Conservation (phyloP, 2,329 filamentous ascomycete genomes). For the Diaporthe sp. region DNA sequence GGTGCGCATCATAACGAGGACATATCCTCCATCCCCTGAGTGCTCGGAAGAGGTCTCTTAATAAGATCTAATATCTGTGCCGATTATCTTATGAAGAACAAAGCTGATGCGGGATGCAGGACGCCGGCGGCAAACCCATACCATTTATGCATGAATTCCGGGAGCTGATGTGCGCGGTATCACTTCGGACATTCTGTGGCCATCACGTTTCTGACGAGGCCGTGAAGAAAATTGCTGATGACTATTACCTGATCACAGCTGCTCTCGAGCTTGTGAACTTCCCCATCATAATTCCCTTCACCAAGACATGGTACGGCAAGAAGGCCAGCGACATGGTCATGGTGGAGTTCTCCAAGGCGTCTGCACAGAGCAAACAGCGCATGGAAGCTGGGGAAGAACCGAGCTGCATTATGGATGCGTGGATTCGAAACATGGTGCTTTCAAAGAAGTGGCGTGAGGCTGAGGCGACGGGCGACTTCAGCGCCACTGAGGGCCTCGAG, state of each 20-base stretch:
- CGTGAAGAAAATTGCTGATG: slow-evolving; percentile 93
- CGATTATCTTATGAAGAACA: slow-evolving; percentile 54
- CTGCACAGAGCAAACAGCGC: not conserved
- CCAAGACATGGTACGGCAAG: slow-evolving; percentile 97
- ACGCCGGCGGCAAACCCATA: not conserved
- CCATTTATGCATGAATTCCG: slow-evolving; percentile 95
- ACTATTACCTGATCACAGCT: slow-evolving; percentile 96
- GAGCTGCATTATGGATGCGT: not conserved
- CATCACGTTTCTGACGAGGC: slow-evolving; percentile 93
- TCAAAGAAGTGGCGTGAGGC: not conserved
- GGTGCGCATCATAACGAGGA: slow-evolving; percentile 61
- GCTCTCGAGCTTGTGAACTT: slow-evolving; percentile 98
- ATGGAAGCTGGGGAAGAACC: not conserved
- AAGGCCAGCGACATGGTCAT: slow-evolving; percentile 94
- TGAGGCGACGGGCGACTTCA: not conserved
- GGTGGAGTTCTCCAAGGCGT: not conserved
- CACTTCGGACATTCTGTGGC: slow-evolving; percentile 96
- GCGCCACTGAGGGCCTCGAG: not conserved
- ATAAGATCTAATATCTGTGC: not conserved
- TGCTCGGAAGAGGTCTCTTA: not conserved
- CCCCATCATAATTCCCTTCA: slow-evolving; percentile 94
- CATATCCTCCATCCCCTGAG: not conserved
- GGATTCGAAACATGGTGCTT: not conserved
- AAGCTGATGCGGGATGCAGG: slow-evolving; percentile 69
- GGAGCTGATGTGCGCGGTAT: slow-evolving; percentile 93